Evolutionary conservation across 176 grass and related monocot species (phyloP).

Genomic region (Avena eriantha): DNA sequence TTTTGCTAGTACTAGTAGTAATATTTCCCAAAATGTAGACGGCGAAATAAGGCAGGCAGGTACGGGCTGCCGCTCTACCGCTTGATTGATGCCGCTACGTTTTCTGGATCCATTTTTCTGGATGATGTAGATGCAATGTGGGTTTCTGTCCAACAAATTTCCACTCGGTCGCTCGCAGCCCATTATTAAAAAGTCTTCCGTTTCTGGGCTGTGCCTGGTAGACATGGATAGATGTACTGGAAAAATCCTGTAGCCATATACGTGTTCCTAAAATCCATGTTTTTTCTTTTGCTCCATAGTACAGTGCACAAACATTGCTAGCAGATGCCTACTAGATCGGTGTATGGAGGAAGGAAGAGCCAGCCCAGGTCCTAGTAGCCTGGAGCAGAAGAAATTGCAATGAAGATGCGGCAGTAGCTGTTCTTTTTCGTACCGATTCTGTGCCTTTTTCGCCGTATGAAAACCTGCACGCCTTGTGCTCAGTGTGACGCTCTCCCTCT

Average conservation of each 20-base stretch:
- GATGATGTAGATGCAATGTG: neutral
- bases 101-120: neutral
- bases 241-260: too few relatives aligned
- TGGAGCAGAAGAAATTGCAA: neutral
- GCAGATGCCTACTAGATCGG: too few relatives aligned
- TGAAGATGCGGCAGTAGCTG: neutral
- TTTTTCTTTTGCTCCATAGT: too few relatives aligned
- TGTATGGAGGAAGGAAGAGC: too few relatives aligned
- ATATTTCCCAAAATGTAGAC: neutral
- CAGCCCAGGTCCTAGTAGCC: too few relatives aligned
- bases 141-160: neutral
- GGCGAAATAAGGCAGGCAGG: neutral
- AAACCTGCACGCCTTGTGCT: neutral
- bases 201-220: neutral
- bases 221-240: neutral
- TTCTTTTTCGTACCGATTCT: neutral
- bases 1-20: conserved; percentile 13
- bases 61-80: neutral
- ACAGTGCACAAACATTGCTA: too few relatives aligned
- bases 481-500: conserved; percentile 1
- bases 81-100: neutral
- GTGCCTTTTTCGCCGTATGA: neutral
- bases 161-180: neutral
- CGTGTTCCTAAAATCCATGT: too few relatives aligned
- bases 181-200: neutral